Base-by-base conservation (phyloP, 2,329 filamentous ascomycete species). In the Metarhizium rileyi region DNA sequence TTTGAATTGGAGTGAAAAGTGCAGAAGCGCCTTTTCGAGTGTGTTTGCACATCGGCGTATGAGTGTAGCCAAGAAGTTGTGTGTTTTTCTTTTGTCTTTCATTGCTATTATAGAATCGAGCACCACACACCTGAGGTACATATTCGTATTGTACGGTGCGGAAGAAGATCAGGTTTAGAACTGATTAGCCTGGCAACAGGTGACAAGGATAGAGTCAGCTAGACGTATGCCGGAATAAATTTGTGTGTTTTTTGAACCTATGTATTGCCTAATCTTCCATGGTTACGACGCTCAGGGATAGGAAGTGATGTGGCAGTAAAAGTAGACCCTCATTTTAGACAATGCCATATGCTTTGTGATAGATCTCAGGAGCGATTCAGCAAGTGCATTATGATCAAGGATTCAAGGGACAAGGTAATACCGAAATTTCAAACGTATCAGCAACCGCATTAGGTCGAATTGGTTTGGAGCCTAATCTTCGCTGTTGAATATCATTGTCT, bases 1-100 rank as follows among this genome's bases (percentile, higher is more conserved):
- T 51, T 48, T 41, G 49, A 38, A 44, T 28, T 47, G 49, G 46
- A 43, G 49, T 43, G 42, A 27, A 23, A 25, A 27, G 43, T 49
- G 49, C 38, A 40, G 41, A 48, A 43, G 43, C 14, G 38, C 16
- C 44, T 46, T 28, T 27, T 30, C 27, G 27, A 47, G 44, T 52
- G 45, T 49, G 49, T 43, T 47, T 25, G 16, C 45, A 22, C 27
- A 35, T 44, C 23, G 41, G 47, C 47, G 49, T 52, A 48, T 26
- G 42, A 47, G 50, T 47, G 33, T 47, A 44, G 28, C 44, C 20
- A 49, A 38, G 7, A 20, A 47, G 40, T 22, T 26, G 23, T 40
- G 25, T 33, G 41, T 5, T 36, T n/a, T 10, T 38, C 26, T 35
- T 25, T 50, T 46, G 20, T 36, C 44, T 43, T 41, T 33, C 23